Conservation (phyloP, 805 yeast genomes). For the Hanseniaspora mollemarum region DNA sequence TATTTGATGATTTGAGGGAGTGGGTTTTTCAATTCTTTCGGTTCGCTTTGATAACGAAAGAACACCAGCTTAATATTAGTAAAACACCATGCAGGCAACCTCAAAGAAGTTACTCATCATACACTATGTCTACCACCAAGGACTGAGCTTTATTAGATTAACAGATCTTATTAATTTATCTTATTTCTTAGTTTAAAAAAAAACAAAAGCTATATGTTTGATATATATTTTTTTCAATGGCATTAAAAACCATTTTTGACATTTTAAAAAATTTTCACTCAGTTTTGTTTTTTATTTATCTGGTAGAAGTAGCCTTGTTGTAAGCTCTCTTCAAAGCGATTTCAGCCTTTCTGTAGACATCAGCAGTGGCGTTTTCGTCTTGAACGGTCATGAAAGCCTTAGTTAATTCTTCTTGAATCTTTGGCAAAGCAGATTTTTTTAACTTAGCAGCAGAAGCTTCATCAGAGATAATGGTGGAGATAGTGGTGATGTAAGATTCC, state of each 20-base stretch:
- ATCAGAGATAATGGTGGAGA: constrained; percentile 94
- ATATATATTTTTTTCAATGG: neutral
- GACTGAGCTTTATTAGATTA: neutral
- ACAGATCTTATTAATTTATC: neutral
- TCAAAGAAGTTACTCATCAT: too few relatives aligned
- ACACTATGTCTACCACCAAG: too few relatives aligned
- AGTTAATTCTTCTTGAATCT: constrained; percentile 93
- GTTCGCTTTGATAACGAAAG: too few relatives aligned
- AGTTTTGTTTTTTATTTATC: constrained; percentile 43
- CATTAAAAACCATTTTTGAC: too few relatives aligned
- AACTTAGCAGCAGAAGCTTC: constrained; percentile 95
- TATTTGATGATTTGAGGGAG: too few relatives aligned
- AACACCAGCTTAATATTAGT: too few relatives aligned
- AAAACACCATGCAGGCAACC: neutral
- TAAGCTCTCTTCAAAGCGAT: constrained; percentile 97
- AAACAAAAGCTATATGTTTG: neutral
- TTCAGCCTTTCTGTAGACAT: constrained; percentile 98
- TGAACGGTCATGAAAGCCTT: constrained; percentile 97
- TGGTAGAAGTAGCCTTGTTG: constrained; percentile 98
- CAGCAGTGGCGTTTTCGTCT: constrained; percentile 91
- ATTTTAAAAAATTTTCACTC: constrained; percentile 2
- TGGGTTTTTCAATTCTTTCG: too few relatives aligned
- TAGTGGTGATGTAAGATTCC: constrained; percentile 94
- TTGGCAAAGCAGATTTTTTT: constrained; percentile 94
- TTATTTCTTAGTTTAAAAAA: neutral